A percentile compares a stretch with the other conserved stretches of the same genome.
These are phyloP conservation scores for Cladophialophora chaetospira DNA, from an alignment of 2,329 filamentous ascomycete genomes.

Conservation along the genomic window DNA sequence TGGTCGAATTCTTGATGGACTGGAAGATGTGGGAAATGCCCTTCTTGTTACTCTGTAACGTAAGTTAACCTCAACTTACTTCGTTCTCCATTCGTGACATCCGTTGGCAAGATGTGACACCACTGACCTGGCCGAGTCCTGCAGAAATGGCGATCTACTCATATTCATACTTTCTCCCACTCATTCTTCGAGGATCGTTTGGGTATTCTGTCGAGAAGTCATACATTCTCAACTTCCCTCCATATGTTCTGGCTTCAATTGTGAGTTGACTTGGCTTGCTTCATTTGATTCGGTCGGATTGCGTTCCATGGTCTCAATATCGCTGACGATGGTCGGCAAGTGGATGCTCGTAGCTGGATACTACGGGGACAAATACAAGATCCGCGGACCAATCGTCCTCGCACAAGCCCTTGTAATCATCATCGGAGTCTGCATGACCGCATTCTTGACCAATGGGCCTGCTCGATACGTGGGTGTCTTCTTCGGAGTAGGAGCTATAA, in stretches of 20 bases:
- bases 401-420: neutral
- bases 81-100: too few relatives aligned
- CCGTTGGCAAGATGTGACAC: neutral
- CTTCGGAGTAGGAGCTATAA: neutral
- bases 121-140: neutral
- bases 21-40: neutral
- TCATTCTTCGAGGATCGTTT: neutral
- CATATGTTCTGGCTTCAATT: neutral
- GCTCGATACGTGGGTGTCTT: neutral
- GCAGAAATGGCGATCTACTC: neutral
- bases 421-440: neutral
- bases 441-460: too few relatives aligned
- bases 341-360: neutral
- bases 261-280: neutral
- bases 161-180: neutral
- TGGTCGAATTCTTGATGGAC: neutral
- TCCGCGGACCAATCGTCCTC: neutral
- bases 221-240: neutral
- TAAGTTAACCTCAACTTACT: neutral
- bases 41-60: neutral
- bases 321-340: neutral
- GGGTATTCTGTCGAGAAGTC: neutral
- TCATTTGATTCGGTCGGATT: too few relatives aligned
- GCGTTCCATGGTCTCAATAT: too few relatives aligned
- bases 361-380: neutral